phyloP scores from a whole-genome alignment of 768 basidiomycete genomes.

The Hypholoma sublateritium region DNA sequence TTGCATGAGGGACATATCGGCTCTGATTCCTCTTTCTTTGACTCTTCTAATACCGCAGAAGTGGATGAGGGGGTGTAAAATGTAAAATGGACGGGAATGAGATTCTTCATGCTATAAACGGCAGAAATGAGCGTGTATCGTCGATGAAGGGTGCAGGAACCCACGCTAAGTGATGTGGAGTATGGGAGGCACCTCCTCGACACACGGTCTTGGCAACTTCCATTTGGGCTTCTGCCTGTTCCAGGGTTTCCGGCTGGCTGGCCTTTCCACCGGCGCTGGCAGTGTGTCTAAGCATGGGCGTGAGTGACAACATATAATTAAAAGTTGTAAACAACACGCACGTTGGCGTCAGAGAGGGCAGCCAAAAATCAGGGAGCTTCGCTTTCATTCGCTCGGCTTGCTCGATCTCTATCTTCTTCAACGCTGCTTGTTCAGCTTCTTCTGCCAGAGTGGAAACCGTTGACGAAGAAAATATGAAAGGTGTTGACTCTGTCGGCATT shows the following conservation, averaged over 20 bases:
- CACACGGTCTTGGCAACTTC: slow-evolving; percentile 85
- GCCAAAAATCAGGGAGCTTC: slow-evolving; percentile 97
- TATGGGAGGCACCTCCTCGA: slow-evolving; percentile 76
- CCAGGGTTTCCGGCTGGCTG: slow-evolving; percentile 52
- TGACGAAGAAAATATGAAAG: slow-evolving; percentile 73
- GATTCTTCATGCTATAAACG: slow-evolving; percentile 55
- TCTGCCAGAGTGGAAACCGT: slow-evolving; percentile 68
- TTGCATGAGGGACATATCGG: slow-evolving; percentile 90
- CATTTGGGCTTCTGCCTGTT: slow-evolving; percentile 50
- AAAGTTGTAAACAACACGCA: neutral
- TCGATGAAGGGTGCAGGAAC: slow-evolving; percentile 24
- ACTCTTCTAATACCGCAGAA: slow-evolving; percentile 36
- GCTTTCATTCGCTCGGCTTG: slow-evolving; percentile 81
- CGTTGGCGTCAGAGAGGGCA: slow-evolving; percentile 89
- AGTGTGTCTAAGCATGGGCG: neutral
- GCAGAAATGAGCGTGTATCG: neutral
- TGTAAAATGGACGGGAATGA: slow-evolving; percentile 81
- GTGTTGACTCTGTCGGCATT: slow-evolving; percentile 16
- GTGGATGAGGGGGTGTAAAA: slow-evolving; percentile 41
- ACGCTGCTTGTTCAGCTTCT: slow-evolving; percentile 88
- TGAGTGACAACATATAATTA: neutral
- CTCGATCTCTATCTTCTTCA: slow-evolving; percentile 80
- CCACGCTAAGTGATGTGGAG: slow-evolving; percentile 76
- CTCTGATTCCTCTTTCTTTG: slow-evolving; percentile 54
- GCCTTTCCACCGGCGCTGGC: neutral